These are phyloP conservation scores for Caryopteris hybrid DNA, from an alignment of 305 asterid genomes.

Conservation along the genomic window DNA sequence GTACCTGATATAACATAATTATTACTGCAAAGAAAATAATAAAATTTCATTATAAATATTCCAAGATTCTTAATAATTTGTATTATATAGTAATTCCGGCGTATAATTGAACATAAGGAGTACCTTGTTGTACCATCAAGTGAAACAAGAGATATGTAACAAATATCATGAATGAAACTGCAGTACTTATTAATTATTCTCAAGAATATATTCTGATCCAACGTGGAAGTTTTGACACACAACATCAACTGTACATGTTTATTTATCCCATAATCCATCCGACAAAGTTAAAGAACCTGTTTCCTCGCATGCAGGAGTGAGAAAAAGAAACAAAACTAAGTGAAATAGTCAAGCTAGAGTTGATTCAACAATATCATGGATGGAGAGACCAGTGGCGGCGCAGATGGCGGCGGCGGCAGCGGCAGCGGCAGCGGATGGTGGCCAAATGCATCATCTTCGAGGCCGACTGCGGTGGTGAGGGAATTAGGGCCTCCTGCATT, in stretches of 20 bases:
- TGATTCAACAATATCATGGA: background rate
- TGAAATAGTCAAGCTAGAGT: background rate
- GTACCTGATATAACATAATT: too few species aligned
- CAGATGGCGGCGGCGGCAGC: background rate
- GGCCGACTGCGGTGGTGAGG: background rate
- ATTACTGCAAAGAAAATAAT: too few species aligned
- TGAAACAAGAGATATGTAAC: background rate
- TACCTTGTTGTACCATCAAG: background rate
- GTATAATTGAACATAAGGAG: too few species aligned
- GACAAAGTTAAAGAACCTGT: background rate
- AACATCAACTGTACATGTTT: background rate
- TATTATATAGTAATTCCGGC: too few species aligned
- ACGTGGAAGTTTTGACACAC: background rate
- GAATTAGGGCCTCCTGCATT: constrained; percentile 35
- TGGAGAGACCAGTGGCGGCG: background rate
- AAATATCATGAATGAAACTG: background rate
- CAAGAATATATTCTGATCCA: constrained; percentile 5
- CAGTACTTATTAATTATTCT: constrained; percentile 1
- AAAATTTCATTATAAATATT: too few species aligned
- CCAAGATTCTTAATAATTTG: too few species aligned
- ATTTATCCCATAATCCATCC: background rate
- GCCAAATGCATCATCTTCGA: background rate
- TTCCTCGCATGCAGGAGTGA: constrained; percentile 3
- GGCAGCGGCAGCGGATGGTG: too few species aligned
- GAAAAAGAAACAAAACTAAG: background rate